These are phyloP conservation scores for Lyophyllum semitale DNA, from an alignment of 768 basidiomycete genomes.

Conservation along the genomic window DNA sequence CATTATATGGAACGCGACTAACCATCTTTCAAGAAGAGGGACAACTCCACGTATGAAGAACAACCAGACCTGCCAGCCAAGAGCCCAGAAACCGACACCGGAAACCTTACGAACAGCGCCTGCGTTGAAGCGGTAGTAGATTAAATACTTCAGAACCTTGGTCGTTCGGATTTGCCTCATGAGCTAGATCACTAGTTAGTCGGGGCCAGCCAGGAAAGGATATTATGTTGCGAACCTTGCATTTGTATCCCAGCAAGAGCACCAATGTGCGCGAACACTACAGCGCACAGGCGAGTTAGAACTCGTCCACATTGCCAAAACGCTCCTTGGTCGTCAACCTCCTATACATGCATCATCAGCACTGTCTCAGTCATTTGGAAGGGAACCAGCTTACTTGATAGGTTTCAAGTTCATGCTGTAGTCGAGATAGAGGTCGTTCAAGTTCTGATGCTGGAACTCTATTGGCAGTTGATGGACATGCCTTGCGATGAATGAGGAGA, in stretches of 20 bases:
- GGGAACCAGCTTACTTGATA: constrained; percentile 57
- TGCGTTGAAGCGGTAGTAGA: constrained; percentile 99
- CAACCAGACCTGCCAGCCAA: constrained; percentile 99
- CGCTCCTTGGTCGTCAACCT: constrained; percentile 99
- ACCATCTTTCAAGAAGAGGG: constrained; percentile 95
- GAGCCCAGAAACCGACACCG: constrained; percentile 99
- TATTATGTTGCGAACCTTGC: constrained; percentile 64
- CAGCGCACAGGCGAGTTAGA: constrained; percentile 97
- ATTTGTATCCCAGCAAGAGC: constrained; percentile 99
- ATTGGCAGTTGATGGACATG: constrained; percentile 24
- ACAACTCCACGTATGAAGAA: constrained; percentile 99
- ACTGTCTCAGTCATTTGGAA: not conserved
- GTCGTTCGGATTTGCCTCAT: constrained; percentile 99
- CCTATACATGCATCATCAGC: constrained; percentile 41
- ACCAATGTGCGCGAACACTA: constrained; percentile 99
- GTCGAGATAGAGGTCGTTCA: constrained; percentile 93
- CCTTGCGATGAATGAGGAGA: constrained; percentile 97
- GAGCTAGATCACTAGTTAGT: constrained; percentile 47
- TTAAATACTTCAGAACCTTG: constrained; percentile 97
- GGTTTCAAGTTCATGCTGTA: constrained; percentile 99
- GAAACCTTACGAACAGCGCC: constrained; percentile 99
- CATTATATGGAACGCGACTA: constrained; percentile 12
- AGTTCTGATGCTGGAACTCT: constrained; percentile 49
- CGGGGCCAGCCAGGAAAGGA: not conserved
- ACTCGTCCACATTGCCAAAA: constrained; percentile 97